Evolutionary conservation across 2,329 filamentous ascomycete genomes (phyloP).

Genomic region (Truncatella angustata): DNA sequence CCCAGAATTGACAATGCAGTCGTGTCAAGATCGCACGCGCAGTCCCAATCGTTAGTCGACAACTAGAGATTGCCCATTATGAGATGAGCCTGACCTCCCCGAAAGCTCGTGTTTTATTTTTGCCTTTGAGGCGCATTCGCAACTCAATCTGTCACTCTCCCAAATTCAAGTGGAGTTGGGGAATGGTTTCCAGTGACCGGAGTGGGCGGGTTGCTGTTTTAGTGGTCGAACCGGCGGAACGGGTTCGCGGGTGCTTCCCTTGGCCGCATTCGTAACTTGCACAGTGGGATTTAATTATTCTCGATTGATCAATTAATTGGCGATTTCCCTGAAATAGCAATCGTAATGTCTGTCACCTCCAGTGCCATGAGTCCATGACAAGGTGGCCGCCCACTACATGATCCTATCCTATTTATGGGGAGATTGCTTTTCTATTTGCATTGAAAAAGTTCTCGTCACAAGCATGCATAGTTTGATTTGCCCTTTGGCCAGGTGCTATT

Average conservation of each 20-base stretch:
- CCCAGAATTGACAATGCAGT: constrained; percentile 8
- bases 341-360: neutral
- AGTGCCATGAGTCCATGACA: neutral
- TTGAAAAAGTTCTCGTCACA: neutral
- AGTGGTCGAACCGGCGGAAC: neutral
- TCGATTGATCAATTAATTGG: neutral
- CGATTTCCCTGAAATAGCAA: neutral
- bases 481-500: neutral
- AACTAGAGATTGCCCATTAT: neutral
- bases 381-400: neutral
- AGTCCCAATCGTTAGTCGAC: neutral
- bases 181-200: neutral
- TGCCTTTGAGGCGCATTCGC: too few relatives aligned
- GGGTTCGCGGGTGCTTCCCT: constrained; percentile 4
- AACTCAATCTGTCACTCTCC: too few relatives aligned
- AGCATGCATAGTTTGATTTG: neutral
- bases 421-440: neutral
- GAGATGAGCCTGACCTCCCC: too few relatives aligned
- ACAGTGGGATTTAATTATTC: too few relatives aligned
- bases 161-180: neutral
- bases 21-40: neutral
- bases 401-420: neutral
- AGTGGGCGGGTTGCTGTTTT: constrained; percentile 1
- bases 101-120: too few relatives aligned
- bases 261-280: too few relatives aligned